Evolutionary conservation across 2,329 filamentous ascomycete species (phyloP).

Genomic region (Endothia cerciana): DNA sequence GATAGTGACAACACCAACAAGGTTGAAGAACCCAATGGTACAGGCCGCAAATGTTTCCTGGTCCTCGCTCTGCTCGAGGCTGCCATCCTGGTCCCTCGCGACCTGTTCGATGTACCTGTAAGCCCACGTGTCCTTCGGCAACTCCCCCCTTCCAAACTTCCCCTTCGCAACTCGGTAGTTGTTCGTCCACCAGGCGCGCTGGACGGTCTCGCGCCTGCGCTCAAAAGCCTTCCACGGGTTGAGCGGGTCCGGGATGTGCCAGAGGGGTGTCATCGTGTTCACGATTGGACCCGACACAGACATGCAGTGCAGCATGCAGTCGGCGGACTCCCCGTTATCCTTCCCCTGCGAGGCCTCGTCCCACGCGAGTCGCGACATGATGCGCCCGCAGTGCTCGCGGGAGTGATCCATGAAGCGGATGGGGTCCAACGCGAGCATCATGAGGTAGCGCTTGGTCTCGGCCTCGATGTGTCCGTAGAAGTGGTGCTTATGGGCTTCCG

Average conservation of each 20-base stretch:
- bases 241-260: slow-evolving; percentile 46
- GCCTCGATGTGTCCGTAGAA: slow-evolving; percentile 55
- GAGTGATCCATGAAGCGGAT: slow-evolving; percentile 49
- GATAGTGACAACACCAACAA: slow-evolving; percentile 55
- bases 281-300: slow-evolving; percentile 55
- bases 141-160: slow-evolving; percentile 44
- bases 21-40: slow-evolving; percentile 56
- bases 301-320: slow-evolving; percentile 53
- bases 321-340: slow-evolving; percentile 50
- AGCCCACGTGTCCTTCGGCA: slow-evolving; percentile 52
- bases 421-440: slow-evolving; percentile 51
- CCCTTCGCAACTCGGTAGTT: slow-evolving; percentile 47
- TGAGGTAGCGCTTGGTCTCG: slow-evolving; percentile 50
- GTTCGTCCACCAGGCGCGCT: slow-evolving; percentile 51
- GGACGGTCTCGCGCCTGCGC: slow-evolving; percentile 46
- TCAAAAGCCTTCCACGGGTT: slow-evolving; percentile 56
- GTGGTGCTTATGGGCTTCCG: slow-evolving; percentile 41
- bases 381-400: slow-evolving; percentile 53
- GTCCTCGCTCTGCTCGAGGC: slow-evolving; percentile 45
- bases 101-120: slow-evolving; percentile 53
- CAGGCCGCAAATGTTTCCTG: slow-evolving; percentile 53
- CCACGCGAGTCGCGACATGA: slow-evolving; percentile 55
- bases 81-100: slow-evolving; percentile 43
- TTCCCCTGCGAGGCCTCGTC: slow-evolving; percentile 52
- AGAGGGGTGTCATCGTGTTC: slow-evolving; percentile 54